Evolutionary conservation across 176 grass and related monocot genomes (phyloP).

Genomic region (Bromus sterilis): DNA sequence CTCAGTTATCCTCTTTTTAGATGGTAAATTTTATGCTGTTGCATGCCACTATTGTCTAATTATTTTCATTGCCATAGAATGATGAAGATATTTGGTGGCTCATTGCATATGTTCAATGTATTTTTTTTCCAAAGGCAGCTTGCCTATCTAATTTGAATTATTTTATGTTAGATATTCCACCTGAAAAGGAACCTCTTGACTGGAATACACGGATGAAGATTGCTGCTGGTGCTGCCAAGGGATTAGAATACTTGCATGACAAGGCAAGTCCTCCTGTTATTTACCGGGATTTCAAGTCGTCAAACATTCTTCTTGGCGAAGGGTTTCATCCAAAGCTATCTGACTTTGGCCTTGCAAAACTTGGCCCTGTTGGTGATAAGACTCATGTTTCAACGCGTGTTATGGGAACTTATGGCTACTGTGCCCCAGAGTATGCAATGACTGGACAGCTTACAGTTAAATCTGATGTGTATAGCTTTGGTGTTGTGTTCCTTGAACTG

Average conservation of each 20-base stretch:
- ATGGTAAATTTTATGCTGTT: neutral
- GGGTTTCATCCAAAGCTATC: slow-evolving; percentile 78
- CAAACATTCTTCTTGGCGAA: slow-evolving; percentile 82
- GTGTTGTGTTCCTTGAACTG: slow-evolving; percentile 87
- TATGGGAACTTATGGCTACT: slow-evolving; percentile 93
- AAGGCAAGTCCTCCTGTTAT: slow-evolving; percentile 83
- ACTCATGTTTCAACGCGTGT: slow-evolving; percentile 91
- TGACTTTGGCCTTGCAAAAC: slow-evolving; percentile 86
- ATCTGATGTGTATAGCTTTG: slow-evolving; percentile 91
- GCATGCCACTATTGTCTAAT: neutral
- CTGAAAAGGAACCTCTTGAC: slow-evolving; percentile 81
- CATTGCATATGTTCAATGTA: neutral
- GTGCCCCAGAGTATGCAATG: slow-evolving; percentile 93
- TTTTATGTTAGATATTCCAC: slow-evolving; percentile 64
- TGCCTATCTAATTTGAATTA: neutral
- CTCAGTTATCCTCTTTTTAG: neutral
- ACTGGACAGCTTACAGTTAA: slow-evolving; percentile 87
- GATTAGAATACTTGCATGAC: slow-evolving; percentile 87
- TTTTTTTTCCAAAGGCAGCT: neutral
- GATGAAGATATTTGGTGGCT: neutral
- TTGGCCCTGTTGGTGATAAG: slow-evolving; percentile 88
- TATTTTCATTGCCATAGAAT: neutral
- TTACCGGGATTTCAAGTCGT: slow-evolving; percentile 92
- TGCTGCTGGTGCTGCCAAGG: slow-evolving; percentile 85
- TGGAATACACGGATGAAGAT: slow-evolving; percentile 95